These are phyloP conservation scores for Hapsidospora chrysogenum DNA, from an alignment of 495 filamentous ascomycete species.

Conservation along the genomic window DNA sequence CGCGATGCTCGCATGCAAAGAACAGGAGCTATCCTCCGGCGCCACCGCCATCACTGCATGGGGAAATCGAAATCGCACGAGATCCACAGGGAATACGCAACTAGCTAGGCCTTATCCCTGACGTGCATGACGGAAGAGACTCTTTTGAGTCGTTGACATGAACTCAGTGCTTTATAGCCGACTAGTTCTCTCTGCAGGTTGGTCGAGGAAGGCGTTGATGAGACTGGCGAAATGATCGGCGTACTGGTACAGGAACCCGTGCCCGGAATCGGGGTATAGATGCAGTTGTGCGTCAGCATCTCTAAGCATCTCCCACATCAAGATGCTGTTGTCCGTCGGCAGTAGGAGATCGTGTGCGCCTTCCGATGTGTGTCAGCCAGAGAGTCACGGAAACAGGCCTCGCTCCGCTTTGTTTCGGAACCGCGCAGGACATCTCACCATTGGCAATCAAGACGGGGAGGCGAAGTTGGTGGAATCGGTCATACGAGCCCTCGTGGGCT, in stretches of 20 bases:
- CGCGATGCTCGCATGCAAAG: too few relatives aligned
- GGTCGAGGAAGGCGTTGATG: constrained; percentile 9
- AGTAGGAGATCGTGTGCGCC: constrained; percentile 11
- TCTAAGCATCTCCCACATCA: constrained; percentile 6
- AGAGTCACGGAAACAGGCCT: too few relatives aligned
- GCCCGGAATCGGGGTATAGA: constrained; percentile 11
- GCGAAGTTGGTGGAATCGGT: constrained; percentile 11
- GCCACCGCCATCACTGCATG: too few relatives aligned
- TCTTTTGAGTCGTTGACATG: too few relatives aligned
- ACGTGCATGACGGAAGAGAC: too few relatives aligned
- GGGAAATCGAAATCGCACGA: too few relatives aligned
- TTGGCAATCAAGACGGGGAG: constrained; percentile 18
- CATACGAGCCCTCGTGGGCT: constrained; percentile 8
- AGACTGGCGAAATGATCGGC: constrained; percentile 9
- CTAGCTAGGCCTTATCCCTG: too few relatives aligned
- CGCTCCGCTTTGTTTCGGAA: neutral
- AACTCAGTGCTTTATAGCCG: too few relatives aligned
- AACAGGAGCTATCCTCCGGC: too few relatives aligned
- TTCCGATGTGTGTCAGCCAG: too few relatives aligned
- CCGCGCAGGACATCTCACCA: constrained; percentile 8
- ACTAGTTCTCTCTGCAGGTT: too few relatives aligned
- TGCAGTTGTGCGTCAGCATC: constrained; percentile 8
- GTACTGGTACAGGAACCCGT: constrained; percentile 13
- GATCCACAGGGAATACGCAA: too few relatives aligned
- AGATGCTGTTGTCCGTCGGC: constrained; percentile 8